phyloP scores from a whole-genome alignment of 768 basidiomycete species.

The Psilocybe azurescens region DNA sequence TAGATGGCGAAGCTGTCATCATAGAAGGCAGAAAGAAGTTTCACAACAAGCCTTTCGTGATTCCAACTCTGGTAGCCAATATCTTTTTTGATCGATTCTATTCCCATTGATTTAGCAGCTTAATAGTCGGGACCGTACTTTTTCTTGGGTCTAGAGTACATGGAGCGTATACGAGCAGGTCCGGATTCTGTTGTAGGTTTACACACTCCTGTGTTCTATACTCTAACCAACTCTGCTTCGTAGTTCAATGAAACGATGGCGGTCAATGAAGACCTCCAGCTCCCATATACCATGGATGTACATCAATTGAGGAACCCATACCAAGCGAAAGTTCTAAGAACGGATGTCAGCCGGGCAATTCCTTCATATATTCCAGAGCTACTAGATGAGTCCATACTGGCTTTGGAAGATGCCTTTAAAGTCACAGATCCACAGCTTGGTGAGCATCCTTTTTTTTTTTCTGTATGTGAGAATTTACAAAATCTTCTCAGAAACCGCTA shows the following conservation, averaged over 20 bases:
- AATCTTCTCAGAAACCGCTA: slow-evolving; percentile 24
- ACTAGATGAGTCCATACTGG: slow-evolving; percentile 38
- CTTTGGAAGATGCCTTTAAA: slow-evolving; percentile 34
- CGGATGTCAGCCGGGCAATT: slow-evolving; percentile 41
- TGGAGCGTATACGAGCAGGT: slow-evolving; percentile 35
- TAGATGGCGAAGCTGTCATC: slow-evolving; percentile 35
- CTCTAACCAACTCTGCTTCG: not conserved
- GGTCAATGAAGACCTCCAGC: slow-evolving; percentile 40
- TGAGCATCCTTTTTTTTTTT: slow-evolving; percentile 1
- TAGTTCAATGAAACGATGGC: slow-evolving; percentile 42
- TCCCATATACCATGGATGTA: slow-evolving; percentile 42
- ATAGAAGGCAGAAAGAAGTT: slow-evolving; percentile 34
- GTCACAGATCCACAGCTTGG: slow-evolving; percentile 14
- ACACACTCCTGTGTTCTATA: not conserved
- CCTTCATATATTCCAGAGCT: slow-evolving; percentile 42
- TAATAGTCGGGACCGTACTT: slow-evolving; percentile 39
- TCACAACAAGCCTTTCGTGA: slow-evolving; percentile 34
- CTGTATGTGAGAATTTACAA: not conserved
- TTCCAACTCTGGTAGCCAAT: slow-evolving; percentile 38
- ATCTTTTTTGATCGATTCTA: not conserved
- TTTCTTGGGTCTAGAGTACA: slow-evolving; percentile 36
- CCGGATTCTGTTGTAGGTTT: slow-evolving; percentile 37
- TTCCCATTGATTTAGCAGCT: not conserved
- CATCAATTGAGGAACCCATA: slow-evolving; percentile 39
- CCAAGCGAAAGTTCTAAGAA: slow-evolving; percentile 39